Percentiles rank a stretch among this genome's conserved stretches.
These are phyloP conservation scores for Metschnikowia kofuensis DNA, from an alignment of 805 yeast species.

Conservation along the genomic window DNA sequence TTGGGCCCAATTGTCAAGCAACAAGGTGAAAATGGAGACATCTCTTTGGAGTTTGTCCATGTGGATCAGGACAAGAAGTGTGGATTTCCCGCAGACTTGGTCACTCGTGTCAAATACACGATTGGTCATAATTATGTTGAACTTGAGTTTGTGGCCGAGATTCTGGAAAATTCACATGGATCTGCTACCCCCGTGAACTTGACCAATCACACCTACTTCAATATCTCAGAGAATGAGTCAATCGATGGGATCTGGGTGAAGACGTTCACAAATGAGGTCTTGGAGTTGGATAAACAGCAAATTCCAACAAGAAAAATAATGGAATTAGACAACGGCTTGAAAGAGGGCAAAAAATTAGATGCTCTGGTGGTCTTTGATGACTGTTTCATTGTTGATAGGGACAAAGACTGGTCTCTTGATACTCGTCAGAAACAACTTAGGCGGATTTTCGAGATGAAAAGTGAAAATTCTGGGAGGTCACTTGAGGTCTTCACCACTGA, in stretches of 20 bases:
- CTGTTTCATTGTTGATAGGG: conserved; percentile 44
- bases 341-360: conserved; percentile 13
- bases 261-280: conserved; percentile 35
- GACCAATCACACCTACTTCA: conserved; percentile 66
- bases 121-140: conserved; percentile 38
- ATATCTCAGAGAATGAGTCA: conserved; percentile 31
- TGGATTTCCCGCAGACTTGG: conserved; percentile 62
- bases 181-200: conserved; percentile 51
- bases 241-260: conserved; percentile 33
- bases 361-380: conserved; percentile 34
- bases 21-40: conserved; percentile 24
- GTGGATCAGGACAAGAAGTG: conserved; percentile 47
- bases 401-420: conserved; percentile 36
- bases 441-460: conserved; percentile 41
- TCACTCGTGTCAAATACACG: conserved; percentile 45
- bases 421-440: conserved; percentile 41
- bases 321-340: conserved; percentile 20
- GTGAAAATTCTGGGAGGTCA: conserved; percentile 42
- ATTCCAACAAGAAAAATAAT: conserved; percentile 46
- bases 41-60: conserved; percentile 36
- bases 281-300: conserved; percentile 40
- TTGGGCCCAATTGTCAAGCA: conserved; percentile 51
- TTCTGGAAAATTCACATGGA: conserved; percentile 26
- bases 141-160: conserved; percentile 46
- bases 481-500: conserved; percentile 54